These are phyloP conservation scores for Penicillium verrucosum DNA, from an alignment of 2,329 filamentous ascomycete genomes.

Conservation along the genomic window DNA sequence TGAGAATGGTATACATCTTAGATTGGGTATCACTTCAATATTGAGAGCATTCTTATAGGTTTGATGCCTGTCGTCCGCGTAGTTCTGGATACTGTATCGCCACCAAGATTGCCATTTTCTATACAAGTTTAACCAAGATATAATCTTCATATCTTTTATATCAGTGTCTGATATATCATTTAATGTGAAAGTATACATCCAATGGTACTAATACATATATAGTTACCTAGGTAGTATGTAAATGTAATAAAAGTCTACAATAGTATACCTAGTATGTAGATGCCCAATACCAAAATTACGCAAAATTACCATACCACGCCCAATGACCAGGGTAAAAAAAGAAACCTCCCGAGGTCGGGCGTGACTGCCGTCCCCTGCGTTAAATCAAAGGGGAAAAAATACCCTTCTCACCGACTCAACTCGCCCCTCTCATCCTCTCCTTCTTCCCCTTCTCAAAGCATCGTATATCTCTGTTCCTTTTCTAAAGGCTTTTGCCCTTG, in stretches of 20 bases:
- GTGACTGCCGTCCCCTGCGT: not conserved
- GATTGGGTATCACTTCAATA: not conserved
- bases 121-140: not conserved
- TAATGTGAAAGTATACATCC: no score
- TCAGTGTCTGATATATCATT: not conserved
- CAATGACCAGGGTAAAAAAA: not conserved
- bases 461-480: not conserved
- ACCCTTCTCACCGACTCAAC: constrained; percentile 26
- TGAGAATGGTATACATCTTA: not conserved
- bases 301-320: constrained; percentile 9
- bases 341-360: not conserved
- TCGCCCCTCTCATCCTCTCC: constrained; percentile 16
- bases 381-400: constrained; percentile 17
- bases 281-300: constrained; percentile 17
- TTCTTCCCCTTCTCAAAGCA: constrained; percentile 4
- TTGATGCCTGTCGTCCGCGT: not conserved
- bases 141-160: not conserved
- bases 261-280: not conserved
- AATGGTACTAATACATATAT: no score
- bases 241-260: no score
- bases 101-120: not conserved
- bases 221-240: not conserved
- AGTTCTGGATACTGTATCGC: not conserved
- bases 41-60: not conserved
- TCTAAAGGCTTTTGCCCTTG: no score